Evolutionary conservation across 1,139 yeast species (phyloP).

Genomic region (Pneumocystis canis): DNA sequence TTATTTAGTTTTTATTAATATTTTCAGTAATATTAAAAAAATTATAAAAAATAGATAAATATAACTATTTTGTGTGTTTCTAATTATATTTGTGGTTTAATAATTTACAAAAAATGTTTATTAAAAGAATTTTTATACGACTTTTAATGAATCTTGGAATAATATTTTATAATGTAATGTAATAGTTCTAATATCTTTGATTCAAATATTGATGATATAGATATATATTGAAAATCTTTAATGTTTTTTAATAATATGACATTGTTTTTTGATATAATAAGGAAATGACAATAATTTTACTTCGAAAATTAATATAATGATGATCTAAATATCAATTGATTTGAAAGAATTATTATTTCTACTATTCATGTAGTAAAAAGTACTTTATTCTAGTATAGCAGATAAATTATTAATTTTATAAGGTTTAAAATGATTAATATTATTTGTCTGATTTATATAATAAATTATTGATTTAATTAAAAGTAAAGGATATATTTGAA

Average conservation of each 20-base stretch:
- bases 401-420: neutral
- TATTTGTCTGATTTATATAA: conserved; percentile 38
- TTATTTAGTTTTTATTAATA: conserved; percentile 21
- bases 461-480: conserved; percentile 19
- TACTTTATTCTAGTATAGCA: conserved; percentile 29
- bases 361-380: conserved; percentile 78
- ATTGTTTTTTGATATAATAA: conserved; percentile 31
- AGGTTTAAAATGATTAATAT: conserved; percentile 76
- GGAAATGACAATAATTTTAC: conserved; percentile 17
- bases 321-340: neutral
- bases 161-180: conserved; percentile 14
- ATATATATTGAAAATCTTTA: conserved; percentile 16
- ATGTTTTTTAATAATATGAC: conserved; percentile 46
- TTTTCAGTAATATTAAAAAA: conserved; percentile 20
- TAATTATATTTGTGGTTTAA: conserved; percentile 6
- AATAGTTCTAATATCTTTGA: neutral
- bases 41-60: conserved; percentile 19
- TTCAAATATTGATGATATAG: conserved; percentile 10
- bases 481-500: conserved; percentile 39
- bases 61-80: conserved; percentile 2
- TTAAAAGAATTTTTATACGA: conserved; percentile 25
- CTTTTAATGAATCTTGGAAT: conserved; percentile 17
- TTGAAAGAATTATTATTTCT: conserved; percentile 32
- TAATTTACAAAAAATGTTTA: conserved; percentile 17
- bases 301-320: neutral